Evolutionary conservation across 2,329 filamentous ascomycete genomes (phyloP).

Genomic region (Venturia carpophila): DNA sequence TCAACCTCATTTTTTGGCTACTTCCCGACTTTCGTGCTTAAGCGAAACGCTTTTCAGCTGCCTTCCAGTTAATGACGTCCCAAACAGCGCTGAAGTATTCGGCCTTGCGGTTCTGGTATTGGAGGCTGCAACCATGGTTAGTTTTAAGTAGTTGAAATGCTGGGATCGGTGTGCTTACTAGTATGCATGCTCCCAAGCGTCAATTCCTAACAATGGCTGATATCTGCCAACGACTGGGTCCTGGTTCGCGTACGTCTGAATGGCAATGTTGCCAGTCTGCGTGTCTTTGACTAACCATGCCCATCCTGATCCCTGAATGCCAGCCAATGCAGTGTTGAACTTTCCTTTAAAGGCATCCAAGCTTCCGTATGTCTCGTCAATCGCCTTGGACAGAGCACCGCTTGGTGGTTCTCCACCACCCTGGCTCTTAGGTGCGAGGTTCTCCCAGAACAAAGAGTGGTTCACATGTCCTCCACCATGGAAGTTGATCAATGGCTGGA

Average conservation of each 20-base stretch:
- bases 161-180: slow-evolving; percentile 47
- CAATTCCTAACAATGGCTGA: slow-evolving; percentile 75
- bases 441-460: slow-evolving; percentile 63
- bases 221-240: slow-evolving; percentile 81
- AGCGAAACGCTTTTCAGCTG: slow-evolving; percentile 67
- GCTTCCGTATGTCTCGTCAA: slow-evolving; percentile 52
- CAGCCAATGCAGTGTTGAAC: slow-evolving; percentile 56
- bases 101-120: slow-evolving; percentile 95
- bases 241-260: slow-evolving; percentile 75
- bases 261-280: slow-evolving; percentile 51
- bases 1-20: background rate
- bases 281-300: slow-evolving; percentile 56
- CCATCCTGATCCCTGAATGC: slow-evolving; percentile 59
- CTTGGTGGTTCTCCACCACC: slow-evolving; percentile 58
- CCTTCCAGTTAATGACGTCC: slow-evolving; percentile 95
- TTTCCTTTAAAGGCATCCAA: slow-evolving; percentile 53
- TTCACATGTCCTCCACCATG: slow-evolving; percentile 60
- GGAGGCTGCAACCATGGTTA: slow-evolving; percentile 45
- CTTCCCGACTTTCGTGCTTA: background rate
- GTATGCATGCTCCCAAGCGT: slow-evolving; percentile 96
- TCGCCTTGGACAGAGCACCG: slow-evolving; percentile 49
- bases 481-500: slow-evolving; percentile 56
- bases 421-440: slow-evolving; percentile 57
- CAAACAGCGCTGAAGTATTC: slow-evolving; percentile 92
- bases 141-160: background rate